Percentiles rank a stretch among this genome's conserved stretches.
Evolutionary conservation across 352 stramenopile species (phyloP).

Genomic region (Paralagenidium karlingii): DNA sequence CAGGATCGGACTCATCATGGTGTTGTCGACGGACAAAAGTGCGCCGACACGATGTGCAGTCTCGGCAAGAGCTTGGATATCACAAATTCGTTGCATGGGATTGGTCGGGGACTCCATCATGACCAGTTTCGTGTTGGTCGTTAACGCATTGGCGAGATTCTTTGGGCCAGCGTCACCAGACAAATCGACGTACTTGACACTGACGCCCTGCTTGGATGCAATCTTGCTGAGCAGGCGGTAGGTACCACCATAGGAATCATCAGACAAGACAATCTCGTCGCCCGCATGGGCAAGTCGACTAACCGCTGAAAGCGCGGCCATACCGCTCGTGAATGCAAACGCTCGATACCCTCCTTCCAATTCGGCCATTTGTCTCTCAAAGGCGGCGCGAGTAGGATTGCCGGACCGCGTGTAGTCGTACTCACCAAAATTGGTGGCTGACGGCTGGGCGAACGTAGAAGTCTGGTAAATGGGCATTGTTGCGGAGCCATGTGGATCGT

Average conservation of each 20-base stretch:
- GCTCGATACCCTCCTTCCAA: conserved; percentile 54
- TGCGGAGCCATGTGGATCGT: conserved; percentile 81
- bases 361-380: conserved; percentile 88
- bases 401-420: conserved; percentile 91
- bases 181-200: conserved; percentile 77
- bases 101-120: conserved; percentile 97
- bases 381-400: conserved; percentile 88
- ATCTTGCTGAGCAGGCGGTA: conserved; percentile 87
- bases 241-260: conserved; percentile 95
- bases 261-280: conserved; percentile 88
- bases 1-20: conserved; percentile 93
- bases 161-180: conserved; percentile 50
- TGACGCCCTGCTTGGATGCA: conserved; percentile 69
- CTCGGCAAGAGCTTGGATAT: conserved; percentile 80
- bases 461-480: conserved; percentile 91
- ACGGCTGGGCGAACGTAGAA: conserved; percentile 83
- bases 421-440: conserved; percentile 79
- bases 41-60: conserved; percentile 70
- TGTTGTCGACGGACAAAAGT: conserved; percentile 92
- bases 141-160: conserved; percentile 37
- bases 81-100: conserved; percentile 90
- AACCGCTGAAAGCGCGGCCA: conserved; percentile 91
- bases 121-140: conserved; percentile 84
- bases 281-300: conserved; percentile 81
- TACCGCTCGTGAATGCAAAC: conserved; percentile 91